Percentiles rank a stretch among this genome's conserved stretches.
Evolutionary conservation across 352 stramenopile species (phyloP).

Genomic region (Phytophthora cajani): DNA sequence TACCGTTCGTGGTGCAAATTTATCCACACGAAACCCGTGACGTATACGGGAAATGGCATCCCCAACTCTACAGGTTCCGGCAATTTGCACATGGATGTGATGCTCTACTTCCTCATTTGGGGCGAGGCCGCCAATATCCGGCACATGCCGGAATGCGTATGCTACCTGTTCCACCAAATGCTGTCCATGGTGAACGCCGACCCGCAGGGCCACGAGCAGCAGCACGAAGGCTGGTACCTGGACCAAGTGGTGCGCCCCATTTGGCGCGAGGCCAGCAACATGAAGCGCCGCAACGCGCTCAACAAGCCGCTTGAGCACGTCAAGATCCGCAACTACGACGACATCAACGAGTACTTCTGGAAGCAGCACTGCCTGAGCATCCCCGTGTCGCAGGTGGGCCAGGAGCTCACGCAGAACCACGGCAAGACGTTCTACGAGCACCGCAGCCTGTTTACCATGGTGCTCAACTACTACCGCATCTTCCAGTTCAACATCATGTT

Average conservation of each 20-base stretch:
- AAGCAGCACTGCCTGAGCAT: conserved; percentile 72
- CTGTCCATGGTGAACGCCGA: conserved; percentile 60
- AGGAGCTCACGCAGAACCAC: conserved; percentile 62
- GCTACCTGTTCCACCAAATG: conserved; percentile 96
- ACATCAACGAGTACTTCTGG: conserved; percentile 88
- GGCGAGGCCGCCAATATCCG: conserved; percentile 96
- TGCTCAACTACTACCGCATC: conserved; percentile 85
- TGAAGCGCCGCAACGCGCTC: conserved; percentile 70
- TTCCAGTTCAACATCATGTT: conserved; percentile 89
- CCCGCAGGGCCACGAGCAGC: conserved; percentile 42
- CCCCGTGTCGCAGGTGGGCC: conserved; percentile 46
- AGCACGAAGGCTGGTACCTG: conserved; percentile 68
- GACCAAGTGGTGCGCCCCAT: conserved; percentile 65
- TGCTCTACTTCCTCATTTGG: conserved; percentile 97
- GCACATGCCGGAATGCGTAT: conserved; percentile 97
- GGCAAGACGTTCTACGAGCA: conserved; percentile 86
- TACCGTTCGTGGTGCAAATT: conserved; percentile 84
- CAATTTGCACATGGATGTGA: conserved; percentile 90
- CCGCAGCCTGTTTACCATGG: conserved; percentile 68
- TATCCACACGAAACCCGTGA: conserved; percentile 72
- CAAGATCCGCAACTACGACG: conserved; percentile 84
- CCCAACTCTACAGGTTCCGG: conserved; percentile 22
- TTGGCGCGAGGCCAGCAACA: conserved; percentile 77
- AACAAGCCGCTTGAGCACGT: conserved; percentile 73
- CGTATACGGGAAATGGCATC: conserved; percentile 48